Evolutionary conservation across 495 filamentous ascomycete genomes (phyloP).

Genomic region (Aspergillus nanangensis): DNA sequence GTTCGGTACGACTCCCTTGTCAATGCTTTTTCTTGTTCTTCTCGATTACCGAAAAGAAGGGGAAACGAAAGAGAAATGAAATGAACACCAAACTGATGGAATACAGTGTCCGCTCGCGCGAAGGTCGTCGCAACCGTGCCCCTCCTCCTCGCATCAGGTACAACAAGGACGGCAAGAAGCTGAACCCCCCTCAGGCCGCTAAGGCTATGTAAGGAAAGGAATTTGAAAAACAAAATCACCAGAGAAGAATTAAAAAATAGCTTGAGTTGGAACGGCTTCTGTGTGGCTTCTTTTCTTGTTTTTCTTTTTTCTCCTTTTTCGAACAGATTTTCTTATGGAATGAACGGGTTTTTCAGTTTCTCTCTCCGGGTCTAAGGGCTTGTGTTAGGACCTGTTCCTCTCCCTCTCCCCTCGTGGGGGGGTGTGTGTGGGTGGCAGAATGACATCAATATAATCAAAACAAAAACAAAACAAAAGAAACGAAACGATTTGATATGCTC

Average conservation of each 20-base stretch:
- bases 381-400: neutral
- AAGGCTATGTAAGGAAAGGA: conserved; percentile 55
- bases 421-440: too few relatives aligned
- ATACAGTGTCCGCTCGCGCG: conserved; percentile 89
- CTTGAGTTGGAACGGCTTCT: conserved; percentile 27
- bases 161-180: conserved; percentile 99
- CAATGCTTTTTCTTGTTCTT: neutral
- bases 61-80: neutral
- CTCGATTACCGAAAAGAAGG: neutral
- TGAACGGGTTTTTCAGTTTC: conserved; percentile 25
- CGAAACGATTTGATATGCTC: too few relatives aligned
- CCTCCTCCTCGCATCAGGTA: conserved; percentile 94
- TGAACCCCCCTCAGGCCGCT: conserved; percentile 82
- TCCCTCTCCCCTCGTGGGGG: too few relatives aligned
- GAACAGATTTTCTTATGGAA: conserved; percentile 20
- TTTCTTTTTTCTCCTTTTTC: conserved; percentile 12
- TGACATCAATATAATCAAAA: neutral
- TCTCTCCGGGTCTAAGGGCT: conserved; percentile 17
- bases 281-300: conserved; percentile 22
- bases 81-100: conserved; percentile 10
- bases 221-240: conserved; percentile 6
- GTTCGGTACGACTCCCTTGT: conserved; percentile 73
- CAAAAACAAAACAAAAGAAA: too few relatives aligned
- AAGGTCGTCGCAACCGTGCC: conserved; percentile 97
- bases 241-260: conserved; percentile 33